Percentiles rank a stretch among this genome's conserved stretches.
These are phyloP conservation scores for Epichloe typhina DNA, from an alignment of 2,329 filamentous ascomycete species.

Conservation along the genomic window DNA sequence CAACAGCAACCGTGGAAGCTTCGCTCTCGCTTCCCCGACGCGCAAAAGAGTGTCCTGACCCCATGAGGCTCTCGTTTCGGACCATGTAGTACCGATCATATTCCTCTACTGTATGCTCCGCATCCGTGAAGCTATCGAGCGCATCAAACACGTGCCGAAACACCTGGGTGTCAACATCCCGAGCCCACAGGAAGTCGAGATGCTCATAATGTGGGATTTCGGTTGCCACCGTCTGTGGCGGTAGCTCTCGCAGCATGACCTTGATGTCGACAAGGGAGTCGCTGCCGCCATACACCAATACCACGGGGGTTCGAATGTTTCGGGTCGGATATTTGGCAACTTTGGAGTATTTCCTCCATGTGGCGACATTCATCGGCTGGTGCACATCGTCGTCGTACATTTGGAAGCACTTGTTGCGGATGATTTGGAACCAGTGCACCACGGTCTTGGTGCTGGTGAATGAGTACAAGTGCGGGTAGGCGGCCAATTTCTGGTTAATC, in stretches of 20 bases:
- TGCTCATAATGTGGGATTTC: conserved; percentile 92
- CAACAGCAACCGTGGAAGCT: conserved; percentile 17
- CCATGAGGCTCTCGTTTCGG: conserved; percentile 36
- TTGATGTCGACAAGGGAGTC: conserved; percentile 92
- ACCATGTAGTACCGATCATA: conserved; percentile 43
- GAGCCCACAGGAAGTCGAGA: conserved; percentile 89
- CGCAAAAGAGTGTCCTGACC: conserved; percentile 17
- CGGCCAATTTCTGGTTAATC: conserved; percentile 78
- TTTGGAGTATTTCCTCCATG: conserved; percentile 77
- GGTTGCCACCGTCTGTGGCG: conserved; percentile 69
- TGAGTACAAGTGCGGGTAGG: conserved; percentile 91
- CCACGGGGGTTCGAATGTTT: conserved; percentile 93
- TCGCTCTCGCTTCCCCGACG: conserved; percentile 24
- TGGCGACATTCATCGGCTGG: conserved; percentile 56
- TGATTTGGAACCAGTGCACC: conserved; percentile 99
- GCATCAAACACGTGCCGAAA: conserved; percentile 89
- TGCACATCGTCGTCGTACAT: conserved; percentile 97
- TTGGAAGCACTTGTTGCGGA: conserved; percentile 88
- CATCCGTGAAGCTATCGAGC: conserved; percentile 54
- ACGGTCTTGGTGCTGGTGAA: conserved; percentile 95
- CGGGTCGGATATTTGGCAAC: conserved; percentile 91
- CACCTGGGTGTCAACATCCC: conserved; percentile 69
- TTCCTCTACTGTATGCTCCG: conserved; percentile 45
- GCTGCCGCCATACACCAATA: conserved; percentile 83
- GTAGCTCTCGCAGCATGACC: conserved; percentile 81